phyloP scores from a whole-genome alignment of 257 asterid genomes.

The Ocimum tenuiflorum region DNA sequence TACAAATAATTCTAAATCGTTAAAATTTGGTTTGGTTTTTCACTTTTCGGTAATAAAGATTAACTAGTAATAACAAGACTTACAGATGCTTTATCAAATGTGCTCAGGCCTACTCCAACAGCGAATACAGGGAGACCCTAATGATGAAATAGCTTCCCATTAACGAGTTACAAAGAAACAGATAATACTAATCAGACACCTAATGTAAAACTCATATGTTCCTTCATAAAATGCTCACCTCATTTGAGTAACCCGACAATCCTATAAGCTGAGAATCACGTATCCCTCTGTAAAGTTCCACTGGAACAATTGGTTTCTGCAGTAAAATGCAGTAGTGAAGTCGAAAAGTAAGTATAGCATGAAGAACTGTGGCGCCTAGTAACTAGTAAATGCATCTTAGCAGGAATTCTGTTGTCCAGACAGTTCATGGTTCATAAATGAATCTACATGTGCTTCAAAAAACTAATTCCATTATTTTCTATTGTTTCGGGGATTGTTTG shows the following conservation, averaged over 20 bases:
- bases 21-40: not conserved
- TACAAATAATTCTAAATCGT: too few species aligned
- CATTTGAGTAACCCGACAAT: constrained; percentile 54
- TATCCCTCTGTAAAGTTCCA: constrained; percentile 45
- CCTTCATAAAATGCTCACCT: constrained; percentile 34
- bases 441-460: too few species aligned
- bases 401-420: too few species aligned
- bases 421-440: too few species aligned
- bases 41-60: not conserved
- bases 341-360: not conserved
- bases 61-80: constrained; percentile 16
- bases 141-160: constrained; percentile 4
- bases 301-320: constrained; percentile 63
- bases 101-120: constrained; percentile 54
- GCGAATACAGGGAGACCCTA: constrained; percentile 57
- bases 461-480: not conserved
- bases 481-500: not conserved
- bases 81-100: constrained; percentile 56
- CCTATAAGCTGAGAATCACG: constrained; percentile 73
- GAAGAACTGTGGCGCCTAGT: not conserved
- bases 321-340: not conserved
- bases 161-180: not conserved
- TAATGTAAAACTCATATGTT: not conserved
- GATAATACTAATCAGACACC: not conserved
- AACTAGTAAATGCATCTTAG: too few species aligned